Percentiles rank a stretch among this genome's conserved stretches.
These are phyloP conservation scores for Oleoguttula mirabilis DNA, from an alignment of 495 filamentous ascomycete genomes.

Conservation along the genomic window DNA sequence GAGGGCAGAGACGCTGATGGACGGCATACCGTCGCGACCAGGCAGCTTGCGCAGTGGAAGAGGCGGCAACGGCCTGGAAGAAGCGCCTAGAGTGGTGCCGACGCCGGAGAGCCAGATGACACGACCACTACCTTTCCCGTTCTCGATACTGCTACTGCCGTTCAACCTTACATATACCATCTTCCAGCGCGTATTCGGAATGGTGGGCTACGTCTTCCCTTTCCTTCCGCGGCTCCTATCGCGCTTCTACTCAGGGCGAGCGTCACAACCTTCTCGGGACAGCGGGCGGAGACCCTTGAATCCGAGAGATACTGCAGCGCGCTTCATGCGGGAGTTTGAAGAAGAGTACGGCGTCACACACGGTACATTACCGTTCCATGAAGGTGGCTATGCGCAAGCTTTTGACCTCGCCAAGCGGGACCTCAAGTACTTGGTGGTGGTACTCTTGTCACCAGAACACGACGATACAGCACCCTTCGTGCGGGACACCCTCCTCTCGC, in stretches of 20 bases:
- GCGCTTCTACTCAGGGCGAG: constrained; percentile 24
- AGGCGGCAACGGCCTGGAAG: constrained; percentile 31
- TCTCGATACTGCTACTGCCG: constrained; percentile 68
- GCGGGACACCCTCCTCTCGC: constrained; percentile 63
- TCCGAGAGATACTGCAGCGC: constrained; percentile 74
- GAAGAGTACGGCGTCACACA: constrained; percentile 62
- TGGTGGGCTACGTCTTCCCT: constrained; percentile 65
- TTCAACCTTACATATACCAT: constrained; percentile 65
- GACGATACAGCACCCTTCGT: constrained; percentile 83
- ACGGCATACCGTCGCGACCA: constrained; percentile 35
- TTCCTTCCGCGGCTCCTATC: constrained; percentile 64
- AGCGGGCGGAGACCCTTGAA: constrained; percentile 61
- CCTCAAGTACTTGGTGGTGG: constrained; percentile 75
- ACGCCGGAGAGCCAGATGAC: constrained; percentile 51
- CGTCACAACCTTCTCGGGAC: constrained; percentile 34
- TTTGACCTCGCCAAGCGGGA: constrained; percentile 79
- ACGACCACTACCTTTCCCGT: constrained; percentile 57
- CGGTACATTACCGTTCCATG: constrained; percentile 58
- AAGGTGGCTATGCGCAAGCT: constrained; percentile 80
- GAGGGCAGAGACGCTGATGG: constrained; percentile 56
- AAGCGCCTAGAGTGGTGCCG: constrained; percentile 71
- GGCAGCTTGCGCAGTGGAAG: constrained; percentile 22
- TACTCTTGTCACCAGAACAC: constrained; percentile 82
- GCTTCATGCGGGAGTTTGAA: constrained; percentile 85
- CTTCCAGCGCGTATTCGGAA: constrained; percentile 46